Conservation (phyloP, 768 basidiomycete genomes). For the Naganishia vishniacii region DNA sequence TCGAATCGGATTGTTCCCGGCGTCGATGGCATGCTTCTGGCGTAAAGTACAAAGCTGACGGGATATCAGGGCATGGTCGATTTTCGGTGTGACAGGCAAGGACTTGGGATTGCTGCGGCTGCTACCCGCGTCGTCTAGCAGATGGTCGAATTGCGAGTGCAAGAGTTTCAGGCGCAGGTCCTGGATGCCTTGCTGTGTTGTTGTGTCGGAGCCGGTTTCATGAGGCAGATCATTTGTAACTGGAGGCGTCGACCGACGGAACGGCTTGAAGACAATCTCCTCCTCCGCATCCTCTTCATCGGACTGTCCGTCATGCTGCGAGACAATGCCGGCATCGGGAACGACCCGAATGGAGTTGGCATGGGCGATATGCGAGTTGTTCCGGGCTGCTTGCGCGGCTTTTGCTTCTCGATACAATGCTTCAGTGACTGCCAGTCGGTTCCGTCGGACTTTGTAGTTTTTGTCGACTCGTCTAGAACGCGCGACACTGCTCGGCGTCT, state of each 20-base stretch:
- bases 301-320: not conserved
- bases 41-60: not conserved
- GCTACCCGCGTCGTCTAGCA: not conserved
- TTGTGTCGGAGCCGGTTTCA: not conserved
- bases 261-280: slow-evolving; percentile 1
- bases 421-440: not conserved
- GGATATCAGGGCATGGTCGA: not conserved
- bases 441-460: slow-evolving; percentile 1
- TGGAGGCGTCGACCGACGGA: not conserved
- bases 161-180: not conserved
- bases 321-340: not conserved
- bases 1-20: slow-evolving; percentile 18
- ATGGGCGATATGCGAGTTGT: not conserved
- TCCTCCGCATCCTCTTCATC: not conserved
- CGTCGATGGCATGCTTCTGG: not conserved
- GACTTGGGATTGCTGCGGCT: not conserved
- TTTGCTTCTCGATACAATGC: too few species aligned
- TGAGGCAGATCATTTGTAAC: not conserved
- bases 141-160: not conserved
- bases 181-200: not conserved
- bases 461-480: not conserved
- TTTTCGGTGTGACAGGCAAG: not conserved
- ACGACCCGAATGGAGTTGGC: not conserved
- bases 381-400: not conserved
- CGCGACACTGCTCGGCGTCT: too few species aligned